Evolutionary conservation across 2,329 filamentous ascomycete genomes (phyloP).

Genomic region (Calonectria pteridis): DNA sequence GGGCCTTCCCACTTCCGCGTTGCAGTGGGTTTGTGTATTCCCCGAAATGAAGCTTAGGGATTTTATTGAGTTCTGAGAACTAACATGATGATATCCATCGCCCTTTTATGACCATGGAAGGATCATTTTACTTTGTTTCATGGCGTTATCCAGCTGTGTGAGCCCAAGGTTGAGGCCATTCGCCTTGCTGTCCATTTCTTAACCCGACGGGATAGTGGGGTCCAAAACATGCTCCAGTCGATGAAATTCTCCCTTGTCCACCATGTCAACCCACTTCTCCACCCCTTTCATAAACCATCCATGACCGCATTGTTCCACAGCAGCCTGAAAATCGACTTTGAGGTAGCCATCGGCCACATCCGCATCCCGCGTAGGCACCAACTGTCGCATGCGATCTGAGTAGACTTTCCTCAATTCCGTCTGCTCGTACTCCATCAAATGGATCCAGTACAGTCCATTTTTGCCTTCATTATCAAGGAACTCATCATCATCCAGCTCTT

Average conservation of each 20-base stretch:
- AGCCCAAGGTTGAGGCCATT: too few relatives aligned
- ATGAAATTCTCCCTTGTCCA: constrained; percentile 12
- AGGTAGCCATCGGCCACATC: constrained; percentile 35
- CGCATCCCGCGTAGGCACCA: constrained; percentile 48
- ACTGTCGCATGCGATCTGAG: constrained; percentile 44
- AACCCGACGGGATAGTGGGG: neutral
- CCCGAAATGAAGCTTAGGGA: too few relatives aligned
- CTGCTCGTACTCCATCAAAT: constrained; percentile 55
- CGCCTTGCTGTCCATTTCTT: too few relatives aligned
- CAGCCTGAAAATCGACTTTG: constrained; percentile 48
- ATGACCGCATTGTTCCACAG: neutral
- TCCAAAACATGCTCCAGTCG: neutral
- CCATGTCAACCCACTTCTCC: constrained; percentile 1
- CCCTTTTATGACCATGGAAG: too few relatives aligned
- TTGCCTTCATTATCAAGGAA: constrained; percentile 54
- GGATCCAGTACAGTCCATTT: constrained; percentile 54
- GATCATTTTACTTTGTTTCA: too few relatives aligned
- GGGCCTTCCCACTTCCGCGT: neutral
- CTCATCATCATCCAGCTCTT: constrained; percentile 25
- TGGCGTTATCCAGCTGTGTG: too few relatives aligned
- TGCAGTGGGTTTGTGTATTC: too few relatives aligned
- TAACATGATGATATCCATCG: neutral
- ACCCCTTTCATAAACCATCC: neutral
- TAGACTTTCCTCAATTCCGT: constrained; percentile 53
- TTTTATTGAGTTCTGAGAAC: too few relatives aligned